Evolutionary conservation across 345 rosid species (phyloP).

Genomic region (Populus simonii): DNA sequence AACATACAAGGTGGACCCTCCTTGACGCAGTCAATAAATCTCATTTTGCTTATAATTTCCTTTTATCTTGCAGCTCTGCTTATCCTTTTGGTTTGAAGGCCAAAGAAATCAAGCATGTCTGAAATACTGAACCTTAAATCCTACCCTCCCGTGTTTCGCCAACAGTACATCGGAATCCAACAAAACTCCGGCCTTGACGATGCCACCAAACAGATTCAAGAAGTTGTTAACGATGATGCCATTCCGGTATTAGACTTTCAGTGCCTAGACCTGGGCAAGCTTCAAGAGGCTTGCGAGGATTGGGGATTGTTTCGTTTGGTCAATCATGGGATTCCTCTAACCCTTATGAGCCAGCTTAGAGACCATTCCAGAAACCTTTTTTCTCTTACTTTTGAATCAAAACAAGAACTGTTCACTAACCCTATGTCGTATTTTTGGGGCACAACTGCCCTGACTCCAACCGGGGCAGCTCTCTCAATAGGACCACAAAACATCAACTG

Average conservation of each 20-base stretch:
- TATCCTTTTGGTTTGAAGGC: no score
- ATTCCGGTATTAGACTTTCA: conserved; percentile 55
- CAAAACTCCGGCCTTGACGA: conserved; percentile 12
- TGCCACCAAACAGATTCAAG: neutral
- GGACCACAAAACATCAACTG: conserved; percentile 38
- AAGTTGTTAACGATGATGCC: conserved; percentile 10
- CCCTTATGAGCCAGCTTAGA: conserved; percentile 38
- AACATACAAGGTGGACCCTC: no score
- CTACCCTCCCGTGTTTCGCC: conserved; percentile 49
- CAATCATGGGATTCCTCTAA: conserved; percentile 60
- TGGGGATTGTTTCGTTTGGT: conserved; percentile 74
- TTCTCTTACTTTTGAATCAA: conserved; percentile 50
- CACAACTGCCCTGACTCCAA: conserved; percentile 56
- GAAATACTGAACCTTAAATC: conserved; percentile 37
- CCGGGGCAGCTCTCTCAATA: conserved; percentile 48
- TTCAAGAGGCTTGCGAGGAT: conserved; percentile 48
- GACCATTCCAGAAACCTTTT: conserved; percentile 41
- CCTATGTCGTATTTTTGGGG: conserved; percentile 78
- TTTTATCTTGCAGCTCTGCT: no score
- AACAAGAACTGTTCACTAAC: conserved; percentile 30
- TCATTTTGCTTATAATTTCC: no score
- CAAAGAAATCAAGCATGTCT: no score
- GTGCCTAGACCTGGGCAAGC: conserved; percentile 33
- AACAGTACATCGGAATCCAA: neutral
- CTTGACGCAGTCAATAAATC: no score